A percentile compares a stretch with the other conserved stretches of the same genome.
Conservation (phyloP, 495 filamentous ascomycete species). For the Penicillium silybi region DNA sequence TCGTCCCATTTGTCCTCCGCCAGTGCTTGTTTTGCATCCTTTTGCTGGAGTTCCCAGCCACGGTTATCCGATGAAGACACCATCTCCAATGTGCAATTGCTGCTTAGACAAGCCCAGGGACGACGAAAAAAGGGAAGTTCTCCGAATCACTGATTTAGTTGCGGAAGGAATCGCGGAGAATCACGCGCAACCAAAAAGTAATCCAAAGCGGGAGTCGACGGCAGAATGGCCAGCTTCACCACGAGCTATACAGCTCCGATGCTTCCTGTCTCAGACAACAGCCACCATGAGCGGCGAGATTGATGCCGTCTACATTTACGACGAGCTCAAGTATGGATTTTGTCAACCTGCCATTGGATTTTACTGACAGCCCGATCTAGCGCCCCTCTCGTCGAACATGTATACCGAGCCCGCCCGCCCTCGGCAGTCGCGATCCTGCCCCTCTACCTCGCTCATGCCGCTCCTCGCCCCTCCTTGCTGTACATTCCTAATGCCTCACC, state of each 20-base stretch:
- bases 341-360: not conserved
- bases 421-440: constrained; percentile 71
- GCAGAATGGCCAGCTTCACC: constrained; percentile 32
- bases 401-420: constrained; percentile 71
- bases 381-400: constrained; percentile 62
- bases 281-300: constrained; percentile 72
- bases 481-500: constrained; percentile 78
- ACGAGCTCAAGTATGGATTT: constrained; percentile 76
- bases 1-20: constrained; percentile 64
- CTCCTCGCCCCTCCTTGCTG: constrained; percentile 79
- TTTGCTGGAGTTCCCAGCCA: constrained; percentile 25
- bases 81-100: constrained; percentile 9
- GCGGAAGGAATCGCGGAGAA: not conserved
- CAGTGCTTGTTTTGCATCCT: constrained; percentile 47
- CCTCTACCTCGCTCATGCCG: constrained; percentile 80
- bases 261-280: constrained; percentile 17
- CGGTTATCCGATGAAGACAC: constrained; percentile 15
- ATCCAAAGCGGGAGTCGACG: constrained; percentile 31
- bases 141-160: not conserved
- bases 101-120: not conserved
- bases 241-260: constrained; percentile 20
- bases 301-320: constrained; percentile 94
- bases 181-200: constrained; percentile 13
- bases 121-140: not conserved
- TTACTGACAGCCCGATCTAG: constrained; percentile 31